Evolutionary conservation across 169 alveolate species (phyloP).

Genomic region (Perkinsus chesapeaki): DNA sequence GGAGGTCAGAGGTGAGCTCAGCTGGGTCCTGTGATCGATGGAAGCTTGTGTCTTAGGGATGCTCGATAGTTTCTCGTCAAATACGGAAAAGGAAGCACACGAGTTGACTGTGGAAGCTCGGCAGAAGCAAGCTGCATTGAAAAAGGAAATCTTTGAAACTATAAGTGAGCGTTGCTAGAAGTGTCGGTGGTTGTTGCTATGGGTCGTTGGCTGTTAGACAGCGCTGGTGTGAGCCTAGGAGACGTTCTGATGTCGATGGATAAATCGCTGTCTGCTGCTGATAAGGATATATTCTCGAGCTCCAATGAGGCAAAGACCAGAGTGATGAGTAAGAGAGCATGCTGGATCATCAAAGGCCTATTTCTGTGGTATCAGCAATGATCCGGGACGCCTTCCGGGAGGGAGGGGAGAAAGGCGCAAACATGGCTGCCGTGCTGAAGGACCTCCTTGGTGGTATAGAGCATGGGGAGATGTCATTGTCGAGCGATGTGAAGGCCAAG

Average conservation of each 20-base stretch:
- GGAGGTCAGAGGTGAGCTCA: neutral
- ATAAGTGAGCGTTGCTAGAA: neutral
- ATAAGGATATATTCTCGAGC: neutral
- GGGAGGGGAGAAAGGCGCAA: neutral
- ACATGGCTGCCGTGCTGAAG: neutral
- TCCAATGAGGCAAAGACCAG: neutral
- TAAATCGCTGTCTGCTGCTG: neutral
- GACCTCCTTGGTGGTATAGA: neutral
- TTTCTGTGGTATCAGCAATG: neutral
- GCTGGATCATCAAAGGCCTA: neutral
- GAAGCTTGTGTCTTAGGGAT: neutral
- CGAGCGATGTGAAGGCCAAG: neutral
- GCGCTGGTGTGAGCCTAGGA: neutral
- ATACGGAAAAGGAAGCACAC: neutral
- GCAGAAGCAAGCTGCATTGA: neutral
- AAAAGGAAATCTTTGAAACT: neutral
- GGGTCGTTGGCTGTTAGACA: neutral
- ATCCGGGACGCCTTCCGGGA: neutral
- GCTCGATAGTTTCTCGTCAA: neutral
- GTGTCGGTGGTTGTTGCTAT: neutral
- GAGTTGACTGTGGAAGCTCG: neutral
- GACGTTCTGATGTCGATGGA: neutral
- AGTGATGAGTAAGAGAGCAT: neutral
- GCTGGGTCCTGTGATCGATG: neutral
- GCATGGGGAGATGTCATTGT: neutral